Evolutionary conservation across 2,329 filamentous ascomycete species (phyloP).

Genomic region (Gyromitra esculenta): DNA sequence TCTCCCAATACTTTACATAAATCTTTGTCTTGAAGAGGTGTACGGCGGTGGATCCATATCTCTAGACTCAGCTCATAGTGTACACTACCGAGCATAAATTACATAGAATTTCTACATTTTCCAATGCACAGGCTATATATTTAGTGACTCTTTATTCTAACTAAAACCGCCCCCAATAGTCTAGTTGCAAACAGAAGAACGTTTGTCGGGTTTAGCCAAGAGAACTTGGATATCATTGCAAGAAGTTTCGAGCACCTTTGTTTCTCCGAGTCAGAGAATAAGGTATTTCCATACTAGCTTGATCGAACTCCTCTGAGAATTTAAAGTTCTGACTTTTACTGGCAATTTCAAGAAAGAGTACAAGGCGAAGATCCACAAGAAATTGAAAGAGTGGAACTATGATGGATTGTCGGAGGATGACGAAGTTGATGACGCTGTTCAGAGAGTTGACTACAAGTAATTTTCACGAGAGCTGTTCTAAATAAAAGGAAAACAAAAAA

Average conservation of each 20-base stretch:
- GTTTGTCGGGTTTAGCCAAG: slow-evolving; percentile 56
- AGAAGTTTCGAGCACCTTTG: slow-evolving; percentile 57
- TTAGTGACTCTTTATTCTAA: background rate
- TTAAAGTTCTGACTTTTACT: slow-evolving; percentile 18
- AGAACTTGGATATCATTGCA: slow-evolving; percentile 57
- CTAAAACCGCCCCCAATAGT: slow-evolving; percentile 43
- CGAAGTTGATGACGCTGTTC: slow-evolving; percentile 33
- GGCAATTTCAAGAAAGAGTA: slow-evolving; percentile 53
- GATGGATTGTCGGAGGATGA: slow-evolving; percentile 50
- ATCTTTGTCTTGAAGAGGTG: background rate
- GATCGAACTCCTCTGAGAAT: background rate
- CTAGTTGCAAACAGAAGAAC: slow-evolving; percentile 53
- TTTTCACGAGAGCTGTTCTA: slow-evolving; percentile 24
- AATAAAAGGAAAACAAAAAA: slow-evolving; percentile 10
- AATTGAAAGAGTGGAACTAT: slow-evolving; percentile 57
- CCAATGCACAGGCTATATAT: slow-evolving; percentile 24
- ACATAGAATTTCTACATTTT: slow-evolving; percentile 48
- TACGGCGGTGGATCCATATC: slow-evolving; percentile 31
- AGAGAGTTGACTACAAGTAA: slow-evolving; percentile 51
- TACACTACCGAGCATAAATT: slow-evolving; percentile 15
- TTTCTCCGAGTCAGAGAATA: slow-evolving; percentile 56
- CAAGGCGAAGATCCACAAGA: slow-evolving; percentile 55
- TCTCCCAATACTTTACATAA: slow-evolving; percentile 9
- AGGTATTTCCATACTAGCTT: slow-evolving; percentile 37
- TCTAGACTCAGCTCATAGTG: slow-evolving; percentile 19